Evolutionary conservation across 495 filamentous ascomycete genomes (phyloP), one percentile per base, ranked within the genome.

Genomic region (Penicillium manginii): DNA sequence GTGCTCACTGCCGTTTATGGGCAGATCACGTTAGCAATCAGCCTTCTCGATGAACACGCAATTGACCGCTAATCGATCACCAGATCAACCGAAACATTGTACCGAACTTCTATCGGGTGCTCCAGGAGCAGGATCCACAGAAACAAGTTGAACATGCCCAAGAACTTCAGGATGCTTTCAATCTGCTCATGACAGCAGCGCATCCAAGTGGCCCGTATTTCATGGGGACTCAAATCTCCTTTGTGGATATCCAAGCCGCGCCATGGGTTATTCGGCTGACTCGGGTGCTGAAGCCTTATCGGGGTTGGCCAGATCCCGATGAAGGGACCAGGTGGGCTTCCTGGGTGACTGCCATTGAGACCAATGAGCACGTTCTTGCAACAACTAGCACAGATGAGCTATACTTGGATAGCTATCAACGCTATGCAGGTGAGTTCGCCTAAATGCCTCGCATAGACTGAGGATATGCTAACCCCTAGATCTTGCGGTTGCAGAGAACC

Each of bases 161-260:
- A 45, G 86, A 86, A 57, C 81, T 98, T 31, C 82, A 83, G 42
- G 73, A 77, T n/a, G 83, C 91, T 43, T 88, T 98, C 64, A 69
- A 75, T 21, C 87, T 84, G 58, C 79, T 98, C 11, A 85, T 96
- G 29, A 83, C 87, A 31, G 91, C 85, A 8, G 88, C 90, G 2
- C 79, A 89, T 68, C 62, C 78, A 2, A 60, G 79, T 55, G 93
- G 93, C 0, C 93, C 93, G 0, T 94, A 90, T 70, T 96, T 96
- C 72, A 80, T 94, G 26, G 91, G 91, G 9, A 74, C 77, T 14
- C 72, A 83, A 14, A 73, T 94, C 23, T 87, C 85, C 32, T 89
- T 91, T 58, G 92, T 96, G 3, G 93, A 98, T 63, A 81, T 96
- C 21, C 90, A 94, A 62, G 83, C 93, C 48, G 93, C 92, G 8